These are phyloP conservation scores for Lolium rigidum DNA, from an alignment of 176 grass and related monocot species.

Conservation along the genomic window DNA sequence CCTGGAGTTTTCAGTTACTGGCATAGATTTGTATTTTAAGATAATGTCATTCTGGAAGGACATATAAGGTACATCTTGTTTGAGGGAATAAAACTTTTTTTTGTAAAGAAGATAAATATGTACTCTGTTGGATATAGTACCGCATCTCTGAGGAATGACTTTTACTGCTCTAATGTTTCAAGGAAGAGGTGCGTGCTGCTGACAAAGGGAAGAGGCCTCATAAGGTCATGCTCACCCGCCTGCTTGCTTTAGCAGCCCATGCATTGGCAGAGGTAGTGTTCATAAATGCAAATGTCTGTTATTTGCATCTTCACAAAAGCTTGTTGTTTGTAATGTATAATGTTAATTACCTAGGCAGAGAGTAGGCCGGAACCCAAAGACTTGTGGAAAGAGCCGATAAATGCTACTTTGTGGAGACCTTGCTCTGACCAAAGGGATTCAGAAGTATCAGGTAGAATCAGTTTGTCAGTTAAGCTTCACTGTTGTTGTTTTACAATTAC, in stretches of 20 bases:
- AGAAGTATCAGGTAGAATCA: conserved; percentile 54
- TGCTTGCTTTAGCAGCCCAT: conserved; percentile 83
- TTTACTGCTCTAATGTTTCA: conserved; percentile 39
- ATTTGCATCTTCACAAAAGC: conserved; percentile 12
- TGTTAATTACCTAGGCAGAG: conserved; percentile 81
- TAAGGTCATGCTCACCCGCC: conserved; percentile 70
- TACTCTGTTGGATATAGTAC: conserved; percentile 17
- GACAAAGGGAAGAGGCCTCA: conserved; percentile 50
- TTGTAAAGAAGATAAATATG: background rate
- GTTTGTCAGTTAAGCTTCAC: conserved; percentile 6
- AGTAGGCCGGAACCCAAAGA: conserved; percentile 73
- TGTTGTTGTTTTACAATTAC: conserved; percentile 19
- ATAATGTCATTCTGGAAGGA: background rate
- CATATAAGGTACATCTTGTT: background rate
- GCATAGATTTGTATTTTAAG: conserved; percentile 3
- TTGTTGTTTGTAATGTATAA: conserved; percentile 8
- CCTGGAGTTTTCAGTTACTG: background rate
- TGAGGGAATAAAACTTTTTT: background rate
- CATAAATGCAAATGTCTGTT: conserved; percentile 11
- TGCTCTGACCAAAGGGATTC: conserved; percentile 72
- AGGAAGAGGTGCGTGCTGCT: conserved; percentile 46
- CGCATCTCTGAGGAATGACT: background rate
- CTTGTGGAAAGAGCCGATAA: conserved; percentile 83
- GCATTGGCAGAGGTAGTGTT: conserved; percentile 88
- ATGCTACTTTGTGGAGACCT: conserved; percentile 80